These are phyloP conservation scores for Gyromitra esculenta DNA, from an alignment of 2,329 filamentous ascomycete genomes.

Conservation along the genomic window DNA sequence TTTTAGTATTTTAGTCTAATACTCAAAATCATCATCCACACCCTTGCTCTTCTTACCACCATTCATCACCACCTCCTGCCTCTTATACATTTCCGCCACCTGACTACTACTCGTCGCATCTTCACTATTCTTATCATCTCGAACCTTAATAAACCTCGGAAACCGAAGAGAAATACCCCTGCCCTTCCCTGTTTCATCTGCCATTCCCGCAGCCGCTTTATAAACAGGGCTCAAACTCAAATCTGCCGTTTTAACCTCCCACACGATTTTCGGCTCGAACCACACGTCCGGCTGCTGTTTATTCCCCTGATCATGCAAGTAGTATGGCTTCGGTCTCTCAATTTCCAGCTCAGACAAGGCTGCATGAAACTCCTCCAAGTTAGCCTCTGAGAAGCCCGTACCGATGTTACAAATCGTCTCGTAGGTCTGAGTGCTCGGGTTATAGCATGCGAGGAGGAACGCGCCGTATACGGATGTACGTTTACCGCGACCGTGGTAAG, in stretches of 20 bases:
- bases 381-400: conserved; percentile 93
- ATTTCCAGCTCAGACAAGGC: conserved; percentile 81
- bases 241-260: conserved; percentile 98
- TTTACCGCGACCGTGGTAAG: conserved; percentile 94
- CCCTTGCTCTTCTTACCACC: conserved; percentile 79
- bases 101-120: conserved; percentile 84
- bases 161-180: conserved; percentile 90
- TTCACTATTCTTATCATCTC: conserved; percentile 96
- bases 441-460: conserved; percentile 95
- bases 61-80: conserved; percentile 88
- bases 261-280: conserved; percentile 94
- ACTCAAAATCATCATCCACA: conserved; percentile 92
- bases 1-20: conserved; percentile 64
- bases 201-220: conserved; percentile 89
- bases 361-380: conserved; percentile 85
- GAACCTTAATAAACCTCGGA: conserved; percentile 87
- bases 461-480: conserved; percentile 95
- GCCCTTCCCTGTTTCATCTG: conserved; percentile 69
- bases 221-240: conserved; percentile 91
- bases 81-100: conserved; percentile 96
- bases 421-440: conserved; percentile 79
- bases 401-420: conserved; percentile 99
- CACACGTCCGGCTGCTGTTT: conserved; percentile 98
- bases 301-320: conserved; percentile 80
- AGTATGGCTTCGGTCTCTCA: conserved; percentile 92